Percentiles rank a stretch among this genome's conserved stretches.
These are phyloP conservation scores for Aspergillus sp. DNA, from an alignment of 2,329 filamentous ascomycete genomes.

Conservation along the genomic window DNA sequence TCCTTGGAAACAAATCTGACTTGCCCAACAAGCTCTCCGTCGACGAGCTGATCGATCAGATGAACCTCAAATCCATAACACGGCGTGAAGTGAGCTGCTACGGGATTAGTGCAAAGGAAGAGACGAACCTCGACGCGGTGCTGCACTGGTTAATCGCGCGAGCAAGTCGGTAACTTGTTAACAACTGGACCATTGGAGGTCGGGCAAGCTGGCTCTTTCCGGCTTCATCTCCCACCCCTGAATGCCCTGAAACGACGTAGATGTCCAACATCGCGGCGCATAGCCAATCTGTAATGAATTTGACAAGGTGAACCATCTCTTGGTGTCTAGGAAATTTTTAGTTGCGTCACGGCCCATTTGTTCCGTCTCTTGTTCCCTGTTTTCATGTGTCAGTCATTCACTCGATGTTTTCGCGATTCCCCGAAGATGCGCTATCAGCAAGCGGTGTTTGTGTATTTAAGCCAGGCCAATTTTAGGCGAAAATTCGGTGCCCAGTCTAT, in stretches of 20 bases:
- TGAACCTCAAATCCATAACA: constrained; percentile 85
- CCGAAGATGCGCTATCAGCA: not conserved
- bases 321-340: constrained; percentile 12
- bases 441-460: constrained; percentile 1
- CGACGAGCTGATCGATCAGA: constrained; percentile 89
- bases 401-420: constrained; percentile 5
- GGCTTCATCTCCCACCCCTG: constrained; percentile 11
- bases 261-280: constrained; percentile 28
- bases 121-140: constrained; percentile 96
- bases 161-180: constrained; percentile 63
- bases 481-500: not conserved
- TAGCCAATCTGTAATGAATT: constrained; percentile 51
- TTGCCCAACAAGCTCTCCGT: constrained; percentile 86
- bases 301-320: constrained; percentile 42
- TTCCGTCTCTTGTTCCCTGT: not conserved
- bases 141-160: constrained; percentile 94
- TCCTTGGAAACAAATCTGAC: constrained; percentile 97
- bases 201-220: constrained; percentile 7
- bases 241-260: constrained; percentile 13
- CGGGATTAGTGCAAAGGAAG: constrained; percentile 96
- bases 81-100: constrained; percentile 97
- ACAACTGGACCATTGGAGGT: not conserved
- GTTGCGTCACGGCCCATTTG: constrained; percentile 3
- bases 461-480: not conserved
- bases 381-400: not conserved